A percentile compares a stretch with the other conserved stretches of the same genome.
Evolutionary conservation across 805 yeast species (phyloP).

Genomic region (Myxozyma mucilagina): DNA sequence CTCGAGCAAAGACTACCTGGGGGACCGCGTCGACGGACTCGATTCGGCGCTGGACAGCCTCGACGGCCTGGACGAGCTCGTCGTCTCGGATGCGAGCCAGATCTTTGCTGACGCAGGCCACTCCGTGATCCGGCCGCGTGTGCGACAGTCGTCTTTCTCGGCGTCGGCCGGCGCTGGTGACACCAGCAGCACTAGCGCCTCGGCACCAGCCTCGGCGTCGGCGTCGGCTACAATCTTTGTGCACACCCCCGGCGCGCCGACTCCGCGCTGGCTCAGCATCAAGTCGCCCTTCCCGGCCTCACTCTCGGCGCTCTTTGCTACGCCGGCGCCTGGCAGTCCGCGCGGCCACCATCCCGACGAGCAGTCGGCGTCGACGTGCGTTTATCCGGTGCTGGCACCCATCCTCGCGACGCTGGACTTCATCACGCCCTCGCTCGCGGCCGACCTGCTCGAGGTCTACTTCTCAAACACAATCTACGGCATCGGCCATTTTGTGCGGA

Average conservation of each 20-base stretch:
- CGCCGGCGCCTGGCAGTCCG: slow-evolving; percentile 23
- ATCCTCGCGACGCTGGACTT: slow-evolving; percentile 30
- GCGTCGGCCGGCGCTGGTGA: slow-evolving; percentile 3
- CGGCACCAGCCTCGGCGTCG: not conserved
- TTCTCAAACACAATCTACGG: slow-evolving; percentile 38
- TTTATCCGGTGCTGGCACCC: slow-evolving; percentile 36
- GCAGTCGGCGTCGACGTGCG: not conserved
- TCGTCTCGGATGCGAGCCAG: slow-evolving; percentile 19
- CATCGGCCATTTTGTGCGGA: slow-evolving; percentile 35
- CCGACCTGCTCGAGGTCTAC: slow-evolving; percentile 38
- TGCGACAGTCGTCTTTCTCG: not conserved
- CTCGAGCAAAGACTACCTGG: too few species aligned
- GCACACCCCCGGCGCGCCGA: slow-evolving; percentile 18
- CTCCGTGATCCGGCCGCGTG: not conserved
- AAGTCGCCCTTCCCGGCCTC: slow-evolving; percentile 24
- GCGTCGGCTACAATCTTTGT: slow-evolving; percentile 13
- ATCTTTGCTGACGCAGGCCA: slow-evolving; percentile 9
- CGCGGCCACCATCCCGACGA: not conserved
- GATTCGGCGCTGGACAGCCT: slow-evolving; percentile 2
- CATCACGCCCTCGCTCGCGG: slow-evolving; percentile 34
- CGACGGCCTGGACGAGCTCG: slow-evolving; percentile 21
- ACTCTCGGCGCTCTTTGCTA: slow-evolving; percentile 18
- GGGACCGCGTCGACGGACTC: not conserved
- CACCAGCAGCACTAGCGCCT: not conserved
- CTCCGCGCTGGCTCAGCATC: slow-evolving; percentile 24